phyloP scores from a whole-genome alignment of 2,329 filamentous ascomycete genomes.

The Cladosporium oxysporum region DNA sequence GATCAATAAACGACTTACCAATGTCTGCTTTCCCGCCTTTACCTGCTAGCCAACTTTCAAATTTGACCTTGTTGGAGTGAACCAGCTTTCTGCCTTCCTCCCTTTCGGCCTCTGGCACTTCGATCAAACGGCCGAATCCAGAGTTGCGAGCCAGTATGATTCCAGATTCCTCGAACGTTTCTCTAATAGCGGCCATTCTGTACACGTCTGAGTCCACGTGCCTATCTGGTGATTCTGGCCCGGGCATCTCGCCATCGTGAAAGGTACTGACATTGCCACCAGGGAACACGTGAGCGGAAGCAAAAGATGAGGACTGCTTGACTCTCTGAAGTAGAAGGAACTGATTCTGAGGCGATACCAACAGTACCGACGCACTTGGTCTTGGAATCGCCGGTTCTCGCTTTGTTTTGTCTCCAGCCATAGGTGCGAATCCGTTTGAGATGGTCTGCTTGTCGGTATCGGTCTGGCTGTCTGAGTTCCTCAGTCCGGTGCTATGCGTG shows the following conservation, averaged over 20 bases:
- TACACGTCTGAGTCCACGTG: constrained; percentile 75
- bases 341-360: constrained; percentile 84
- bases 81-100: constrained; percentile 68
- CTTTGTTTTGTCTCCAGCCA: constrained; percentile 31
- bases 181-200: constrained; percentile 79
- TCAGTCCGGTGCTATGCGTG: not conserved
- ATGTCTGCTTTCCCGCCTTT: constrained; percentile 65
- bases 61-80: constrained; percentile 65
- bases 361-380: constrained; percentile 73
- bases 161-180: constrained; percentile 94
- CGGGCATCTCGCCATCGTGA: constrained; percentile 69
- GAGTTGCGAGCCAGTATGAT: constrained; percentile 70
- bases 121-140: constrained; percentile 58
- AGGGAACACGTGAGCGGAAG: constrained; percentile 92
- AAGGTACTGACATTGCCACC: constrained; percentile 78
- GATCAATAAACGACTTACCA: constrained; percentile 48
- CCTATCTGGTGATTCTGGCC: constrained; percentile 52
- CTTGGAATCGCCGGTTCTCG: constrained; percentile 52
- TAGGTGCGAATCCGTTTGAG: constrained; percentile 21
- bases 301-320: constrained; percentile 77
- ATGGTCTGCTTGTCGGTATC: constrained; percentile 20
- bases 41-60: constrained; percentile 63
- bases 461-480: not conserved
- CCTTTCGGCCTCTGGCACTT: constrained; percentile 60
- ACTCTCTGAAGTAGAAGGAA: constrained; percentile 87